phyloP scores from a whole-genome alignment of 1,284 basidiomycete species.

The Wolfiporia cocos region DNA sequence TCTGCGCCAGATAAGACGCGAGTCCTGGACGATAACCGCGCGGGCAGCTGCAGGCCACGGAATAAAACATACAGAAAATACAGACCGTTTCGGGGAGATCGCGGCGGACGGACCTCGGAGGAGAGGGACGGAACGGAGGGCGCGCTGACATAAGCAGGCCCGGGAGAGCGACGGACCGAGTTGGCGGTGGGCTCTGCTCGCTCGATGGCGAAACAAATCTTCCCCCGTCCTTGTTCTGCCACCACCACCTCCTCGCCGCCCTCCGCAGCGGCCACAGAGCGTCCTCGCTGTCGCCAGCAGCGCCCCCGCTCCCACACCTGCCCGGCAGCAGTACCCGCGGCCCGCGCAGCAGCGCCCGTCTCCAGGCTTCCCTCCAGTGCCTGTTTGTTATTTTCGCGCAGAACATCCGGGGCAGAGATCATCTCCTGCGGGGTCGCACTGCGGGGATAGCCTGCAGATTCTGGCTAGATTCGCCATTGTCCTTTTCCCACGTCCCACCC shows the following conservation, averaged over 20 bases:
- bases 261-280: conserved; percentile 1
- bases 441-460: not conserved
- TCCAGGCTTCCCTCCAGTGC: conserved; percentile 1
- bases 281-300: not conserved
- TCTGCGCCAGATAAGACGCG: no score
- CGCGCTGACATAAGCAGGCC: not conserved
- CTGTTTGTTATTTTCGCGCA: no score
- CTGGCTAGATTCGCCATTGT: not conserved
- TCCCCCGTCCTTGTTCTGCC: conserved; percentile 1
- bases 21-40: no score
- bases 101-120: conserved; percentile 4
- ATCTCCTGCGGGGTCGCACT: not conserved
- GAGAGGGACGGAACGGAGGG: conserved; percentile 2
- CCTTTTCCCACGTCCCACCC: not conserved
- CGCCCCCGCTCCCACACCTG: not conserved
- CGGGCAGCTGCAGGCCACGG: no score
- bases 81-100: no score
- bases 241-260: not conserved
- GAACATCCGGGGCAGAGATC: not conserved
- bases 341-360: not conserved
- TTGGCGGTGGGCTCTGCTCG: not conserved
- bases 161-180: conserved; percentile 4
- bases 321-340: not conserved
- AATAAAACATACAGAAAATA: no score
- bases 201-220: conserved; percentile 3